A percentile compares a stretch with the other conserved stretches of the same genome.
Evolutionary conservation across 106 monocot genomes (phyloP).

Genomic region (Dioscorea dumetorum): DNA sequence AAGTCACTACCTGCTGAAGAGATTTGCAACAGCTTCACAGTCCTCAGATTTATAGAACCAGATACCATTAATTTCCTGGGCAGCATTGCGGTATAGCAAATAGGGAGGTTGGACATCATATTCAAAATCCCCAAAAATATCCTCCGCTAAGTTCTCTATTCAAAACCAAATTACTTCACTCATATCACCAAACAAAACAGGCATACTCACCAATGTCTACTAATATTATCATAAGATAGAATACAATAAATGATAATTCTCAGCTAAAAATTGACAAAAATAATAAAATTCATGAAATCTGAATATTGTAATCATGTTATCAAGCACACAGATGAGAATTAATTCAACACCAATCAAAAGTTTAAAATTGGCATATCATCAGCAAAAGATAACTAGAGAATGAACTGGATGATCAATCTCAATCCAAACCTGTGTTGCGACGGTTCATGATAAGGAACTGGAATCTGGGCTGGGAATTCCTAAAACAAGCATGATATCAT

Average conservation of each 20-base stretch:
- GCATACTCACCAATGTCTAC: no score
- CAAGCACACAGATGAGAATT: not conserved
- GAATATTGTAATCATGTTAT: no score
- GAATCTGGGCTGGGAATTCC: conserved; percentile 86
- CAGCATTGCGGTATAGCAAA: conserved; percentile 73
- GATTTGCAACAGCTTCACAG: conserved; percentile 83
- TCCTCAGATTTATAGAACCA: conserved; percentile 90
- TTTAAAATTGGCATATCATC: not conserved
- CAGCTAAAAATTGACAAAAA: no score
- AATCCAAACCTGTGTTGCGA: conserved; percentile 65
- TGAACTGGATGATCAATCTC: no score
- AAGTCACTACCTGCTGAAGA: conserved; percentile 63
- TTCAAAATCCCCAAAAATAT: conserved; percentile 87
- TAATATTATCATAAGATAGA: no score
- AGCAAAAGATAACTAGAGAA: no score
- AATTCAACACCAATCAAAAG: not conserved
- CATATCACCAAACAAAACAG: no score
- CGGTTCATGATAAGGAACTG: conserved; percentile 96
- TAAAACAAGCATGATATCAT: conserved; percentile 16
- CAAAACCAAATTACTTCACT: not conserved
- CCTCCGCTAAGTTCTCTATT: conserved; percentile 87
- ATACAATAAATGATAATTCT: no score
- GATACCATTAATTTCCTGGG: conserved; percentile 93
- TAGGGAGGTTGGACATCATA: conserved; percentile 88
- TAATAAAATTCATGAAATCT: no score